A percentile compares a stretch with the other conserved stretches of the same genome.
These are phyloP conservation scores for Leishmania mexicana DNA, from an alignment of 208 protist species.

Conservation along the genomic window DNA sequence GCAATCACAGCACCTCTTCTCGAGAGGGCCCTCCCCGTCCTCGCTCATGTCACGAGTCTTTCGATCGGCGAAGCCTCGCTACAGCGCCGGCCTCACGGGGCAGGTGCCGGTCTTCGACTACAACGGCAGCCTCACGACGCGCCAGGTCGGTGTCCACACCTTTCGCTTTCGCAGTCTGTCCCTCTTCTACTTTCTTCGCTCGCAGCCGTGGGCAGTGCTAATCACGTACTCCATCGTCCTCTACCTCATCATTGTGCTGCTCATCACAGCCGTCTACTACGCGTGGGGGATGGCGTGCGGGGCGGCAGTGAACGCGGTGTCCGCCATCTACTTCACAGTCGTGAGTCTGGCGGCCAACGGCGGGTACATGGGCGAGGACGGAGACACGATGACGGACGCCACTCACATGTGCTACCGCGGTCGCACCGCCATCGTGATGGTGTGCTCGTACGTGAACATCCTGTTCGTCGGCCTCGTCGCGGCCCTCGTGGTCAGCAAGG, in stretches of 20 bases:
- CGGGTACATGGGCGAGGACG: conserved; percentile 82
- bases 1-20: no score
- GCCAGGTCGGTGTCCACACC: conserved; percentile 63
- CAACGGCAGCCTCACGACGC: conserved; percentile 57
- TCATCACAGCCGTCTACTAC: conserved; percentile 58
- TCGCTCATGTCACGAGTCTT: conserved; percentile 14
- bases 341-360: conserved; percentile 87
- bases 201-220: conserved; percentile 57
- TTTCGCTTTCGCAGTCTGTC: conserved; percentile 73
- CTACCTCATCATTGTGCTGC: conserved; percentile 65
- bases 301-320: conserved; percentile 41
- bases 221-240: conserved; percentile 61
- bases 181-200: conserved; percentile 71
- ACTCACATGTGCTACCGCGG: conserved; percentile 68
- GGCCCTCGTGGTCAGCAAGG: conserved; percentile 84
- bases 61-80: conserved; percentile 10
- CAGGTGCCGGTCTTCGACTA: conserved; percentile 74
- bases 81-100: neutral
- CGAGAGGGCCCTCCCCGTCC: neutral
- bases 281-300: conserved; percentile 64
- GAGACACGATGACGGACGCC: conserved; percentile 61
- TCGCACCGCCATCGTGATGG: conserved; percentile 75
- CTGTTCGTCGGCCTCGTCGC: conserved; percentile 86
- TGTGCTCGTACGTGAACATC: conserved; percentile 81
- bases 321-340: conserved; percentile 78